Evolutionary conservation across 192 early-diverging fungal species (phyloP).

Genomic region (Coemansia sp.): DNA sequence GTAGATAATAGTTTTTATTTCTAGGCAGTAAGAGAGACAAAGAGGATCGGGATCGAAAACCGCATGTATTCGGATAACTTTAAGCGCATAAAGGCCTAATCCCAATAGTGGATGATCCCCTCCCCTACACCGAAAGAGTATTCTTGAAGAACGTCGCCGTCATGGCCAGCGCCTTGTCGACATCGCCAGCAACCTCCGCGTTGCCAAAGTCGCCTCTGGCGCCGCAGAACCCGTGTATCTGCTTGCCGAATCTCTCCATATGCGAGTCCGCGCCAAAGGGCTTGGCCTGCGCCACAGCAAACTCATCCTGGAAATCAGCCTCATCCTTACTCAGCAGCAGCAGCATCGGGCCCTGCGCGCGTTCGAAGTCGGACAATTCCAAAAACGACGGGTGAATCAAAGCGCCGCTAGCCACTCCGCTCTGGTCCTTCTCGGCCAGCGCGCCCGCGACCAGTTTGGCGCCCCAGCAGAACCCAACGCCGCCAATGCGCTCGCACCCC

Average conservation of each 20-base stretch:
- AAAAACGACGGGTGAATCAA: constrained; percentile 61
- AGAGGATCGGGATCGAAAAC: not conserved
- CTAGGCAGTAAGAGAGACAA: not conserved
- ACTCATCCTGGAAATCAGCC: constrained; percentile 7
- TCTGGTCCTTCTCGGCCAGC: constrained; percentile 32
- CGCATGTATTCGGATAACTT: not conserved
- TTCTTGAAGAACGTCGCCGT: constrained; percentile 11
- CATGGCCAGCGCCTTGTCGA: constrained; percentile 2
- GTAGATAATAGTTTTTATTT: not conserved
- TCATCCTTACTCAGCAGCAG: constrained; percentile 61
- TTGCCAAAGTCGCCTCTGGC: constrained; percentile 50
- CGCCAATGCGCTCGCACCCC: constrained; percentile 50
- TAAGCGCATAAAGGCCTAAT: not conserved
- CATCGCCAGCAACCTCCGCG: constrained; percentile 5
- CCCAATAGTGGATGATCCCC: too few relatives aligned
- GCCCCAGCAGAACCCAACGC: constrained; percentile 74
- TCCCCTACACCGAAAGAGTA: not conserved
- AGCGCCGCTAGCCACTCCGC: constrained; percentile 48
- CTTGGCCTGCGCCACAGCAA: constrained; percentile 21
- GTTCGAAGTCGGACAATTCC: constrained; percentile 50
- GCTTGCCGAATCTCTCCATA: constrained; percentile 43
- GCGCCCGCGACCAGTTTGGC: constrained; percentile 55
- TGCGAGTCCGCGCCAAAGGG: constrained; percentile 44
- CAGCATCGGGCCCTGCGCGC: constrained; percentile 57
- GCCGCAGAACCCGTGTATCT: constrained; percentile 40